phyloP scores from a whole-genome alignment of 2,329 filamentous ascomycete species.

The Plectosphaerella cucumerina region DNA sequence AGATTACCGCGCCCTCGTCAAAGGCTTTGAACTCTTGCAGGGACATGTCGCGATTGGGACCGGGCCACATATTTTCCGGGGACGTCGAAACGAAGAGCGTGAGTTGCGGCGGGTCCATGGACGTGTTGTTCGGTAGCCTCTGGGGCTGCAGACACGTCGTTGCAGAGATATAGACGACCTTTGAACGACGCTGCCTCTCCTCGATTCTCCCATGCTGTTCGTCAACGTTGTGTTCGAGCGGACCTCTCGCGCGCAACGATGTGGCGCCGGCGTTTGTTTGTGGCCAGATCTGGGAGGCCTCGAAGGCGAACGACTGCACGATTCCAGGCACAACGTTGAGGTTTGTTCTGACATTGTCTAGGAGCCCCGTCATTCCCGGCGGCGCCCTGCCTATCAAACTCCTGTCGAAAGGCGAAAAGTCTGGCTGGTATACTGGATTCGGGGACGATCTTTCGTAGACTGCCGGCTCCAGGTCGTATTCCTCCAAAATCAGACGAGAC shows the following conservation, averaged over 20 bases:
- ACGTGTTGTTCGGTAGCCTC: conserved; percentile 40
- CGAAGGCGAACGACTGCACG: conserved; percentile 62
- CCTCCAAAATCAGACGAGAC: conserved; percentile 17
- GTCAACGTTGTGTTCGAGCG: too few relatives aligned
- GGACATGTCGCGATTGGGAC: conserved; percentile 47
- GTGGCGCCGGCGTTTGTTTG: conserved; percentile 12
- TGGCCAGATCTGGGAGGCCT: conserved; percentile 48
- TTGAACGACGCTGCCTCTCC: conserved; percentile 25
- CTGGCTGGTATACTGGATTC: conserved; percentile 48
- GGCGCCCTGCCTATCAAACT: conserved; percentile 60
- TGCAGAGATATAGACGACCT: conserved; percentile 72
- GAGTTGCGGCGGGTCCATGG: conserved; percentile 62
- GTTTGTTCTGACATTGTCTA: conserved; percentile 60
- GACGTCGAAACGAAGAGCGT: conserved; percentile 72
- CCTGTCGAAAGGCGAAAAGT: conserved; percentile 57
- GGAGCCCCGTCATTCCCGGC: conserved; percentile 41
- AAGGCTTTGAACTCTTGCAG: conserved; percentile 48
- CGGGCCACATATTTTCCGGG: conserved; percentile 59
- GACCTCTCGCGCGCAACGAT: conserved; percentile 5
- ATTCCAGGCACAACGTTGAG: conserved; percentile 60
- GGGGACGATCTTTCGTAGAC: conserved; percentile 13
- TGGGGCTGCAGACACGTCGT: conserved; percentile 80
- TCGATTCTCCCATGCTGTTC: too few relatives aligned
- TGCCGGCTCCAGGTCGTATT: conserved; percentile 11
- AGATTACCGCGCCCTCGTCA: conserved; percentile 65